Conservation (phyloP, 2,329 filamentous ascomycete species). For the Tricladium varicosporioides region DNA sequence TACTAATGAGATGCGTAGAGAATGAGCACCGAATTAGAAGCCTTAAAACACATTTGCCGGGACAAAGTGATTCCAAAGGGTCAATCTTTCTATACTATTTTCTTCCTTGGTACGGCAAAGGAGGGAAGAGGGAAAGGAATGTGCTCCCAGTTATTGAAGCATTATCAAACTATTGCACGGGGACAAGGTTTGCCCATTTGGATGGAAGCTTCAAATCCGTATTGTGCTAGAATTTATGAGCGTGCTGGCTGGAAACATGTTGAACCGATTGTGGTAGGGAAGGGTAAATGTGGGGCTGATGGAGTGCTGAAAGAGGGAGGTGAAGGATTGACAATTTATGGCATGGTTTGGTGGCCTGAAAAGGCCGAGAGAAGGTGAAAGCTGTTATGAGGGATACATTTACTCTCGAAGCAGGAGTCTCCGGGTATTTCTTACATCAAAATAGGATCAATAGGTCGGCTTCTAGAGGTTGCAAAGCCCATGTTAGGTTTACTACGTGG, state of each 20-base stretch:
- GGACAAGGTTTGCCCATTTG: slow-evolving; percentile 4
- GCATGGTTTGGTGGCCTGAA: slow-evolving; percentile 12
- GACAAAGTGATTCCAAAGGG: neutral
- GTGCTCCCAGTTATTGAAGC: slow-evolving; percentile 4
- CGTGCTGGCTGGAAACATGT: slow-evolving; percentile 2
- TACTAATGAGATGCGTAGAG: neutral
- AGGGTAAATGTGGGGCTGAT: neutral
- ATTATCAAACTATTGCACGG: slow-evolving; percentile 1
- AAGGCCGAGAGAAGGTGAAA: neutral
- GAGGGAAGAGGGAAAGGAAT: slow-evolving; percentile 7
- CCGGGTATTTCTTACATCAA: no score
- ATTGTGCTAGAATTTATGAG: slow-evolving; percentile 3
- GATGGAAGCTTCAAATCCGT: slow-evolving; percentile 9
- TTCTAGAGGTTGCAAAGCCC: no score
- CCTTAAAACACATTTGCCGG: neutral
- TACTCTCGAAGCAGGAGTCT: no score
- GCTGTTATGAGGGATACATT: no score
- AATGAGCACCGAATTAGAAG: neutral
- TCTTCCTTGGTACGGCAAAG: slow-evolving; percentile 8
- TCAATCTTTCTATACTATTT: slow-evolving; percentile 10
- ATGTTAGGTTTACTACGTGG: no score
- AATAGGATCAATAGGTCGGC: no score
- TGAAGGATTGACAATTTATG: slow-evolving; percentile 7
- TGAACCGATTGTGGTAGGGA: slow-evolving; percentile 6
- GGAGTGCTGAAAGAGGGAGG: slow-evolving; percentile 5